Conservation (phyloP, 805 yeast genomes). For the Scheffersomyces amazonensis region DNA sequence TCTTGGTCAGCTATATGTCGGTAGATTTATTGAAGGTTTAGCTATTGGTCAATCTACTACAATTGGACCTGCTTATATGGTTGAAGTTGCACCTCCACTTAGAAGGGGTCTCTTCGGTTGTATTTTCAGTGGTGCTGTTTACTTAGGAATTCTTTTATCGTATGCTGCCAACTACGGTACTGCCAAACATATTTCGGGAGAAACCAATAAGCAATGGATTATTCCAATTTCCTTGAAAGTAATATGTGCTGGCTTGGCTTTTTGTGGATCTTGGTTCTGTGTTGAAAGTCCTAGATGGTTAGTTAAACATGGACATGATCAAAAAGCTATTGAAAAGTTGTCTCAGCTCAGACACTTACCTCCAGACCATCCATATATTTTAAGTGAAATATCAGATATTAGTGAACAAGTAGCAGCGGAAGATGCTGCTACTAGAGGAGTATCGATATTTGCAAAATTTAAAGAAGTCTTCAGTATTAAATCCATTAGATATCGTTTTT, state of each 20-base stretch:
- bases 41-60: conserved; percentile 58
- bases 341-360: conserved; percentile 44
- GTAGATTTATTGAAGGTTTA: conserved; percentile 53
- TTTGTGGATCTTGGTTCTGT: conserved; percentile 42
- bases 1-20: conserved; percentile 54
- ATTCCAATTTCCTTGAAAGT: conserved; percentile 49
- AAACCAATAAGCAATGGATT: conserved; percentile 46
- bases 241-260: conserved; percentile 44
- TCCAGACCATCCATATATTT: conserved; percentile 46
- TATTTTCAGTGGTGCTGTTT: conserved; percentile 57
- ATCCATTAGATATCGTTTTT: conserved; percentile 45
- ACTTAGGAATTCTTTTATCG: conserved; percentile 49
- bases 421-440: conserved; percentile 19
- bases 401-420: conserved; percentile 44
- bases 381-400: conserved; percentile 50
- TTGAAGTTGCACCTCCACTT: conserved; percentile 52
- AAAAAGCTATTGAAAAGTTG: conserved; percentile 37
- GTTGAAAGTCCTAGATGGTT: conserved; percentile 54
- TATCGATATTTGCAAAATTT: conserved; percentile 16
- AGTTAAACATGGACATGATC: conserved; percentile 38
- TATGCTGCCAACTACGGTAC: conserved; percentile 53
- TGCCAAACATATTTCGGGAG: conserved; percentile 39
- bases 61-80: conserved; percentile 52
- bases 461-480: conserved; percentile 34
- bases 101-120: conserved; percentile 53